Evolutionary conservation across 2,329 filamentous ascomycete species (phyloP), one percentile per base, ranked within the genome.

Genomic region (Alternaria incomplexa): DNA sequence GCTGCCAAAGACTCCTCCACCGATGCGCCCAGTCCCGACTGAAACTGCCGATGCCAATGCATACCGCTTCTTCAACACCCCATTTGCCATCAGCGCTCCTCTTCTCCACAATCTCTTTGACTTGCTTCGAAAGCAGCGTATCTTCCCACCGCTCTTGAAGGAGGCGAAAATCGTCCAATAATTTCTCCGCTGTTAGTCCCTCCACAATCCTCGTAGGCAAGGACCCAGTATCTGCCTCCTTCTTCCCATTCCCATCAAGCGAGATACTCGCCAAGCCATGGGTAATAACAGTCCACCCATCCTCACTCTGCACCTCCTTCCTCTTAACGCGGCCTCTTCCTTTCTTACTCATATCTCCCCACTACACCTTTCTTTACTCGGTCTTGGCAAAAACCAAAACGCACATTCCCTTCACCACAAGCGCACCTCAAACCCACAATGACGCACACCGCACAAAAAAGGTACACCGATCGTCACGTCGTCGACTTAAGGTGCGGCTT

Each of bases 271-370:
- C 58, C 1, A 72, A 20, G 0, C 70, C 65, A 58, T 78, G 76
- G 15, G 77, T 77, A n/a, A 80, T 70, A 1, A 80, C 70, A 3
- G 75, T 80, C 79, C 79, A 80, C 4, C 78, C 79, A 67, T 80
- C 77, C 0, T 69, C 70, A 13, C 69, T 63, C 13, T 69, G 64
- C 6, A 80, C 64, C 54, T 76, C 62, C 47, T 69, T 71, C 52
- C 76, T 70, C 63, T 78, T 79, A 58, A 75, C 70, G 55, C 74
- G 70, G 56, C 70, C 61, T 55, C 59, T 61, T 22, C 62, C 64
- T 36, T 26, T 58, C 30, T 30, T 52, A n/a, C 51, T n/a, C 43
- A 52, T 58, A n/a, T 17, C 28, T 26, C 12, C 48, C 20, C 30
- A 12, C 11, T 26, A 8, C n/a, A 17, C 50, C 50, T 30, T 17